Conservation (phyloP, 1,284 basidiomycete species). For the Neolentinus lepideus region DNA sequence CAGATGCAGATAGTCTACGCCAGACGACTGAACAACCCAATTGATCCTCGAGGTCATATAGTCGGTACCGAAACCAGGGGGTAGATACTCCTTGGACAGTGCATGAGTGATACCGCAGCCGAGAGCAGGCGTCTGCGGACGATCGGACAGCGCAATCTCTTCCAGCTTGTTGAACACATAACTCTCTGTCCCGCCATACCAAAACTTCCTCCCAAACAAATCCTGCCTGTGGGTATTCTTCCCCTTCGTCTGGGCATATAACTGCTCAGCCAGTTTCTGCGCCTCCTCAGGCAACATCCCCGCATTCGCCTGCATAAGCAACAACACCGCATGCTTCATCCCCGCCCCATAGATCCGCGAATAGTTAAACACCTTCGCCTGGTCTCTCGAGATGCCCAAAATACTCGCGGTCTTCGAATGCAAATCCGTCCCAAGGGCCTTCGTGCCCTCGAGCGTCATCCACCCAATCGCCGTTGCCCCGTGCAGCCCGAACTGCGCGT, state of each 20-base stretch:
- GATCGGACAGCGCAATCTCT: slow-evolving; percentile 84
- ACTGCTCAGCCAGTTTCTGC: slow-evolving; percentile 73
- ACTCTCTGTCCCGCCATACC: slow-evolving; percentile 96
- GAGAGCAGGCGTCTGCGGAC: slow-evolving; percentile 88
- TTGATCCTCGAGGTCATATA: slow-evolving; percentile 98
- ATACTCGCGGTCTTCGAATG: slow-evolving; percentile 97
- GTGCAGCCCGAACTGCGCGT: slow-evolving; percentile 96
- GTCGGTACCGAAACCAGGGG: slow-evolving; percentile 70
- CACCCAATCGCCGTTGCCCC: slow-evolving; percentile 97
- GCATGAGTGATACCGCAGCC: slow-evolving; percentile 94
- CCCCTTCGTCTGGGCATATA: slow-evolving; percentile 95
- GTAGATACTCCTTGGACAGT: slow-evolving; percentile 84
- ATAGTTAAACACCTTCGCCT: slow-evolving; percentile 99
- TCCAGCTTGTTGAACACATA: slow-evolving; percentile 99
- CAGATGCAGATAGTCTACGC: slow-evolving; percentile 96
- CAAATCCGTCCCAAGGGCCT: slow-evolving; percentile 90
- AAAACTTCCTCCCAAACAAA: slow-evolving; percentile 78
- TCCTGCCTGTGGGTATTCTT: slow-evolving; percentile 70
- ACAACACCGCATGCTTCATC: slow-evolving; percentile 87
- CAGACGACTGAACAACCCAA: slow-evolving; percentile 99
- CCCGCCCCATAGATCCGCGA: slow-evolving; percentile 98
- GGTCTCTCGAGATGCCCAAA: slow-evolving; percentile 88
- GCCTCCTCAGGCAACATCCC: slow-evolving; percentile 77
- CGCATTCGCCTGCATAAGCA: slow-evolving; percentile 85
- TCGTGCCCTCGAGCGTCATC: slow-evolving; percentile 99